phyloP scores from a whole-genome alignment of 75 land plant species.

The Isoetes taiwanensis region DNA sequence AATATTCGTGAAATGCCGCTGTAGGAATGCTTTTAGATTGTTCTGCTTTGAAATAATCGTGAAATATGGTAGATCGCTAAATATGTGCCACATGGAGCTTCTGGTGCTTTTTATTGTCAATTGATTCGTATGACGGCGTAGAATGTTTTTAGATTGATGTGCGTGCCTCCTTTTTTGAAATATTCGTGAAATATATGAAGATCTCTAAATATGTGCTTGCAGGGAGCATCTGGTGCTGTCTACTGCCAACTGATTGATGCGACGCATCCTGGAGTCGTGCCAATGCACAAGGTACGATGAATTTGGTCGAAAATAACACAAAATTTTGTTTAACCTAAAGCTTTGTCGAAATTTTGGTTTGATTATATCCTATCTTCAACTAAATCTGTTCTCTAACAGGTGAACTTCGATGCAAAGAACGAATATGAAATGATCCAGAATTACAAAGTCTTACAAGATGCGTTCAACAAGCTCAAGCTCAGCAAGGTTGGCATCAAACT shows the following conservation, averaged over 20 bases:
- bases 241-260: slow-evolving; percentile 87
- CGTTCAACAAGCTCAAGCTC: slow-evolving; percentile 86
- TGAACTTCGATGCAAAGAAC: slow-evolving; percentile 59
- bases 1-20: no score
- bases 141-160: no score
- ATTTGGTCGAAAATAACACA: background rate
- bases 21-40: no score
- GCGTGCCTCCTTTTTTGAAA: no score
- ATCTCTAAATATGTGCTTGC: no score
- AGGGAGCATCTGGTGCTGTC: slow-evolving; percentile 90
- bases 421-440: slow-evolving; percentile 97
- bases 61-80: no score
- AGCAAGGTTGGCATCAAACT: no score
- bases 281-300: slow-evolving; percentile 83
- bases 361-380: background rate
- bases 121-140: no score
- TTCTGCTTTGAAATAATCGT: no score
- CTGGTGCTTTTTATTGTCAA: no score
- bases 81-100: no score
- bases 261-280: slow-evolving; percentile 76
- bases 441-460: slow-evolving; percentile 88
- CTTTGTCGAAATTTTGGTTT: background rate
- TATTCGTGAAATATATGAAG: no score
- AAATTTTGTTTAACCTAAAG: background rate
- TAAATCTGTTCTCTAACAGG: slow-evolving; percentile 10